Conservation (phyloP, 2,329 filamentous ascomycete genomes). For the Aspergillus phoenicis region DNA sequence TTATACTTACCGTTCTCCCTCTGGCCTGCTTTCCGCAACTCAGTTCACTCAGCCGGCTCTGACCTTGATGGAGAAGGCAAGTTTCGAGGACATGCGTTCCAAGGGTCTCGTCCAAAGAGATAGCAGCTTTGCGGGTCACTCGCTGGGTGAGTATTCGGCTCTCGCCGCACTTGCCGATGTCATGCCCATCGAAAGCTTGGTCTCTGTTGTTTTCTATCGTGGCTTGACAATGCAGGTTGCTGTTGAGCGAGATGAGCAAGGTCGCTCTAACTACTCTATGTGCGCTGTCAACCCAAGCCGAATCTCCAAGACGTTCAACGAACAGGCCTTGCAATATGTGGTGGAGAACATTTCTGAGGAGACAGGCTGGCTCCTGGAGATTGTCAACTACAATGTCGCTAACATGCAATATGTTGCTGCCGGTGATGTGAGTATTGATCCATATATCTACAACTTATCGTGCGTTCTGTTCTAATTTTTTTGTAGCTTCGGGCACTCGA, state of each 20-base stretch:
- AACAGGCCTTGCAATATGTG: slow-evolving; percentile 94
- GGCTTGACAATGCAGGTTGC: slow-evolving; percentile 99
- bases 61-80: slow-evolving; percentile 99
- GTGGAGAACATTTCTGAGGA: slow-evolving; percentile 93
- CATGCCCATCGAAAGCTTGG: slow-evolving; percentile 98
- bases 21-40: slow-evolving; percentile 90
- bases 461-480: slow-evolving; percentile 24
- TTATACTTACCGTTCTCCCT: slow-evolving; percentile 96
- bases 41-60: slow-evolving; percentile 98
- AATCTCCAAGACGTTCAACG: slow-evolving; percentile 98
- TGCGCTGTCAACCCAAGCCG: slow-evolving; percentile 98
- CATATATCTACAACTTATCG: not conserved
- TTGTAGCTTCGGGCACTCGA: slow-evolving; percentile 62
- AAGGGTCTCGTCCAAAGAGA: slow-evolving; percentile 95
- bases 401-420: slow-evolving; percentile 72
- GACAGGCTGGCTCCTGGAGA: slow-evolving; percentile 94
- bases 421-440: slow-evolving; percentile 57
- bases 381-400: slow-evolving; percentile 89
- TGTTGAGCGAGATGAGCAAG: slow-evolving; percentile 89
- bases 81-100: slow-evolving; percentile 97
- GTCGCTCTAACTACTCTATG: slow-evolving; percentile 98
- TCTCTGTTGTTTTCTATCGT: slow-evolving; percentile 98
- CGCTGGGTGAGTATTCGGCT: slow-evolving; percentile 95
- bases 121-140: slow-evolving; percentile 97
- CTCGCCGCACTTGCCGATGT: slow-evolving; percentile 95